phyloP scores from a whole-genome alignment of 169 alveolate genomes.

The Plasmodium malariae region DNA sequence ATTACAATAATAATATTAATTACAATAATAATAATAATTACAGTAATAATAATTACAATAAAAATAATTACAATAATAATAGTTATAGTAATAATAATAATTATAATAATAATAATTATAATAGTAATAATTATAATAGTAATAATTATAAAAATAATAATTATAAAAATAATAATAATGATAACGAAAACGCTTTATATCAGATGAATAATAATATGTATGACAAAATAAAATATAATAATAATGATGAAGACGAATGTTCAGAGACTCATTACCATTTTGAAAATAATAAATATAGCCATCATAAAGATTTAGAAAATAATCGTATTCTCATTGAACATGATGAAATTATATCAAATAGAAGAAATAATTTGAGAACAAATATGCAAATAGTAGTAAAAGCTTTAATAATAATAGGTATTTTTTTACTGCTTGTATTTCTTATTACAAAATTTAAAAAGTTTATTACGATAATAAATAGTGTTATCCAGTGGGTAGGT shows the following conservation, averaged over 20 bases:
- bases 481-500: constrained; percentile 69
- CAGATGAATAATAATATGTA: not conserved
- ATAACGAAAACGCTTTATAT: not conserved
- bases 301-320: constrained; percentile 49
- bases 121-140: too few species aligned
- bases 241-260: constrained; percentile 20
- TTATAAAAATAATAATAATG: too few species aligned
- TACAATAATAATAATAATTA: too few species aligned
- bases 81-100: too few species aligned
- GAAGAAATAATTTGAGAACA: constrained; percentile 22
- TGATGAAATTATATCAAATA: constrained; percentile 24
- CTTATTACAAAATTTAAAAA: constrained; percentile 50
- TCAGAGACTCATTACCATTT: constrained; percentile 62
- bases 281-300: constrained; percentile 52
- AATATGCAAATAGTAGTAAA: constrained; percentile 31
- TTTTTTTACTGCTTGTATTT: constrained; percentile 24
- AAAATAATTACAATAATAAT: too few species aligned
- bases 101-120: too few species aligned
- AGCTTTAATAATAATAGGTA: constrained; percentile 3
- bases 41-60: too few species aligned
- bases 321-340: constrained; percentile 21
- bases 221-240: constrained; percentile 18
- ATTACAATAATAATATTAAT: too few species aligned
- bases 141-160: too few species aligned
- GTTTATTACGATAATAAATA: constrained; percentile 21